Conservation (phyloP, 176 grass and related monocot genomes). For the Pontederia crassipes region DNA sequence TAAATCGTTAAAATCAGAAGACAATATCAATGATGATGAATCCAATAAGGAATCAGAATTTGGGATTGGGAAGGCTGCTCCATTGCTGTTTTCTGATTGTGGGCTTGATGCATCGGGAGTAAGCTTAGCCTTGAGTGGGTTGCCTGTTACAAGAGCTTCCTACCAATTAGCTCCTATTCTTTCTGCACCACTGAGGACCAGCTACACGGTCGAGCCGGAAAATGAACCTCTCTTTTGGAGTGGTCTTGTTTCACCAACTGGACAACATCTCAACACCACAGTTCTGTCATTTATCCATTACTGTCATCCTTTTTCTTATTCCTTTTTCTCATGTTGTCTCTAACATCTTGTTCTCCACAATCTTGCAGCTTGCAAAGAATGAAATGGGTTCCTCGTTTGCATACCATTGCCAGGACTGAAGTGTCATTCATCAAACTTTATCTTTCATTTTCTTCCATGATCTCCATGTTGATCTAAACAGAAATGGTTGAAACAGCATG, state of each 20-base stretch:
- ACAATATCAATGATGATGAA: slow-evolving; percentile 35
- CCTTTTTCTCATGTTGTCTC: background rate
- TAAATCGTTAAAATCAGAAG: slow-evolving; percentile 55
- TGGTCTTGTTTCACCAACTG: slow-evolving; percentile 65
- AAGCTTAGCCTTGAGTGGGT: slow-evolving; percentile 41
- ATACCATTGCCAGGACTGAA: no score
- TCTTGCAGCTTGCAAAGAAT: slow-evolving; percentile 73
- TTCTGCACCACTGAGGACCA: slow-evolving; percentile 59
- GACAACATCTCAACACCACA: slow-evolving; percentile 50
- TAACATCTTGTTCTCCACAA: background rate
- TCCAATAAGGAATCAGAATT: slow-evolving; percentile 47
- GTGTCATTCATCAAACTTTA: no score
- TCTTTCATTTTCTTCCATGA: no score
- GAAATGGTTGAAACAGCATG: no score
- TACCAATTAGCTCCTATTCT: slow-evolving; percentile 64
- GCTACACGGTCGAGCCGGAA: slow-evolving; percentile 50
- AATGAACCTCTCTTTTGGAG: slow-evolving; percentile 75
- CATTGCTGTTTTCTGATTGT: slow-evolving; percentile 24
- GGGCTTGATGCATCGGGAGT: slow-evolving; percentile 35
- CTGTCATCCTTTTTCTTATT: slow-evolving; percentile 4
- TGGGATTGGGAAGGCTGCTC: slow-evolving; percentile 35
- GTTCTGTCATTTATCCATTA: slow-evolving; percentile 23
- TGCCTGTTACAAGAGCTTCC: slow-evolving; percentile 43
- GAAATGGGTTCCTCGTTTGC: slow-evolving; percentile 18
- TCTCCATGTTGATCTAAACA: no score